Evolutionary conservation across 352 stramenopile genomes (phyloP), one percentile per base, ranked within the genome.

Genomic region (Pseudoperonospora humuli): DNA sequence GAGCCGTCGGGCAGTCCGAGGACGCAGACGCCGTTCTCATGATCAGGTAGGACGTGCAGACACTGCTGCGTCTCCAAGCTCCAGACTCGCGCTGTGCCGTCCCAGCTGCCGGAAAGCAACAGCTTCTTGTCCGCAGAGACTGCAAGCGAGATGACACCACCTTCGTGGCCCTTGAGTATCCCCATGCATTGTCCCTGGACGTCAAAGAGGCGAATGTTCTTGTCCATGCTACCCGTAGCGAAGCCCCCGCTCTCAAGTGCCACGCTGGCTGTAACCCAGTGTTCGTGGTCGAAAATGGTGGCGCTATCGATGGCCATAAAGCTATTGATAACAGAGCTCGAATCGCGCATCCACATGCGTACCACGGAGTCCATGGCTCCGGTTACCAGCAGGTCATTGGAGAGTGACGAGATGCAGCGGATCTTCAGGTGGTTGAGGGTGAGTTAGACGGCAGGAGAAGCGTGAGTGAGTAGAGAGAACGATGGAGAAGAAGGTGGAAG

Each of bases 21-120:
- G 20, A 93, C 80, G 31, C 80, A 90, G 20, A 93, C 80, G 41
- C 80, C 80, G 50, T 93, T 93, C 57, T 93, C 80, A 33, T 93
- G 80, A 20, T 57, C 70, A 0, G 47, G 39, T 6, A 93, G 53
- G 8, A 84, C 61, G 14, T 86, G 70, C 9, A 81, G 11, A 56
- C 75, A 88, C 32, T 66, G 33, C 14, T 58, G 50, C 10, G 57
- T 74, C 26, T 55, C 35, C 3, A 90, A 40, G 45, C 79, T 78
- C 80, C 80, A 93, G 5, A 86, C 64, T 7, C 80, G 71, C 17
- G 70, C 75, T 11, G 77, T 86, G 50, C 76, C 80, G 50, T 93
- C 80, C 80, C 80, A 93, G 39, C 75, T 89, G 3, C 80, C 80
- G 4, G 77, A 90, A 11, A 93, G 55, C 45, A 93, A 39, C 20